These are phyloP conservation scores for Metschnikowia colocasiae DNA, from an alignment of 805 yeast genomes.

Conservation along the genomic window DNA sequence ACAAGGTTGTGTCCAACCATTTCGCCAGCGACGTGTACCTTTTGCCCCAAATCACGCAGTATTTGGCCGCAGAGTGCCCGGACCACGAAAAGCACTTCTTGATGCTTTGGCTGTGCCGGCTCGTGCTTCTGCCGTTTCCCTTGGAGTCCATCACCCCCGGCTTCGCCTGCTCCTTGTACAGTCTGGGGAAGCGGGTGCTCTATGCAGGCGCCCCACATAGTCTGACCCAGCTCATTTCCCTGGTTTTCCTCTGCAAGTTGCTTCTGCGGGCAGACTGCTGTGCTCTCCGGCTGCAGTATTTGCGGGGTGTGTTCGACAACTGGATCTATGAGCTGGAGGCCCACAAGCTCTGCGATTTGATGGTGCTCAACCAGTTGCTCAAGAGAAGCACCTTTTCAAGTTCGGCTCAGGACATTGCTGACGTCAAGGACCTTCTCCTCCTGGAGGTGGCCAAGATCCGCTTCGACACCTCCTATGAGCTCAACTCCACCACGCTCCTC, in stretches of 20 bases:
- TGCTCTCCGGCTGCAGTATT: conserved; percentile 18
- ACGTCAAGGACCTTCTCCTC: conserved; percentile 2
- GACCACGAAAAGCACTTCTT: conserved; percentile 35
- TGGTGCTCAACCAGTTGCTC: conserved; percentile 38
- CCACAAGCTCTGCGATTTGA: conserved; percentile 36
- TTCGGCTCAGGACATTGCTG: conserved; percentile 6
- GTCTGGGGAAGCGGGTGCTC: conserved; percentile 30
- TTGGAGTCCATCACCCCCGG: conserved; percentile 37
- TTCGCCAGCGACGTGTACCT: conserved; percentile 57
- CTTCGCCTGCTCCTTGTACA: conserved; percentile 34
- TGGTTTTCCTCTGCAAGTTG: conserved; percentile 50
- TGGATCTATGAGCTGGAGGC: conserved; percentile 18
- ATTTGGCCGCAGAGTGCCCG: conserved; percentile 12
- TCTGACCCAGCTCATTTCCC: conserved; percentile 57
- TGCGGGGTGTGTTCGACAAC: conserved; percentile 4
- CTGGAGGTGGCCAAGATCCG: conserved; percentile 8
- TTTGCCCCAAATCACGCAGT: conserved; percentile 33
- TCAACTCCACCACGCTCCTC: conserved; percentile 20
- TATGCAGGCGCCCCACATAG: conserved; percentile 29
- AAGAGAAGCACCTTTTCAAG: conserved; percentile 18
- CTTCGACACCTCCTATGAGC: neutral
- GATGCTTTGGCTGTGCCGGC: conserved; percentile 68
- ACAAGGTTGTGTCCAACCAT: conserved; percentile 56
- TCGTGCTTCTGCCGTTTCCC: conserved; percentile 73
- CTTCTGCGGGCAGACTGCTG: conserved; percentile 49